phyloP scores from a whole-genome alignment of 2,329 filamentous ascomycete species.

The Fusarium sp. region DNA sequence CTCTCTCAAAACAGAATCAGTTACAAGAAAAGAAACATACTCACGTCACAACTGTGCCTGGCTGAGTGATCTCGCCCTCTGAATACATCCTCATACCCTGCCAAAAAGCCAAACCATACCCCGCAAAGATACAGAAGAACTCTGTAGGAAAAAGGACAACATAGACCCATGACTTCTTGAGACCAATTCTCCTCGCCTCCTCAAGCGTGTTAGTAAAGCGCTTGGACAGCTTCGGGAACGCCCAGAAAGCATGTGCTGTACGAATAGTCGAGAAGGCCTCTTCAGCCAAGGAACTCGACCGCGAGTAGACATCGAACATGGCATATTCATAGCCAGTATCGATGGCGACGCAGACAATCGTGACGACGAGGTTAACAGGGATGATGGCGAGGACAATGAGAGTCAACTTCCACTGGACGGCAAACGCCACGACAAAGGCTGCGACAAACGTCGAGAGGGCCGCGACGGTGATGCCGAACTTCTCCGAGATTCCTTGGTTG shows the following conservation, averaged over 20 bases:
- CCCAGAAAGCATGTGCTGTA: conserved; percentile 65
- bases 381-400: conserved; percentile 62
- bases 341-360: conserved; percentile 54
- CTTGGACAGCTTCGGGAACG: conserved; percentile 58
- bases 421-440: conserved; percentile 58
- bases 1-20: fast-evolving
- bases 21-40: conserved; percentile 33
- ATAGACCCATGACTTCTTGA: conserved; percentile 60
- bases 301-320: conserved; percentile 60
- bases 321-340: conserved; percentile 59
- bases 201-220: conserved; percentile 60
- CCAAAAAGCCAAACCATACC: conserved; percentile 65
- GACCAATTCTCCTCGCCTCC: conserved; percentile 55
- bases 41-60: conserved; percentile 63
- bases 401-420: conserved; percentile 58
- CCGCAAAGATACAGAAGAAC: conserved; percentile 63
- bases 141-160: conserved; percentile 60
- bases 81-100: conserved; percentile 63
- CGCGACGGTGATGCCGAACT: conserved; percentile 59
- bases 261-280: conserved; percentile 63
- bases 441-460: conserved; percentile 57
- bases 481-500: conserved; percentile 61
- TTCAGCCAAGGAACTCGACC: conserved; percentile 61
- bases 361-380: conserved; percentile 59
- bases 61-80: conserved; percentile 59